Evolutionary conservation across 352 stramenopile genomes (phyloP).

Genomic region (Phytopythium delawarense): DNA sequence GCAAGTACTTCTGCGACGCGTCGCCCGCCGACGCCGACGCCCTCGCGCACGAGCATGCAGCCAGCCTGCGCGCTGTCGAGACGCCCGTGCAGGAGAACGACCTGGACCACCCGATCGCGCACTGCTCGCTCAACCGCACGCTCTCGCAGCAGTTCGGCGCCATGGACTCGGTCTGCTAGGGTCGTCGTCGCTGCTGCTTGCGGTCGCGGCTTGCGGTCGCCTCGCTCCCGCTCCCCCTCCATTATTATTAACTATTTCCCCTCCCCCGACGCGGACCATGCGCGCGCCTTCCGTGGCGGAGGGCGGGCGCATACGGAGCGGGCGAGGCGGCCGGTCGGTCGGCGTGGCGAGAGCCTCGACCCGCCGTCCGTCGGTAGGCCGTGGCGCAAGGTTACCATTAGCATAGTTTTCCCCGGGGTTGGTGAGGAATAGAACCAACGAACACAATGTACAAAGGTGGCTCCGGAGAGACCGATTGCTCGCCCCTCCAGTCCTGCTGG

Average conservation of each 20-base stretch:
- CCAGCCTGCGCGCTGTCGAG: slow-evolving; percentile 11
- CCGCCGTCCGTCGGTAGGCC: neutral
- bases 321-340: neutral
- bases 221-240: neutral
- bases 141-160: slow-evolving; percentile 72
- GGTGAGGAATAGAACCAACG: neutral
- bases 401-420: neutral
- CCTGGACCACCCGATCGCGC: slow-evolving; percentile 54
- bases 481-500: neutral
- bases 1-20: slow-evolving; percentile 69
- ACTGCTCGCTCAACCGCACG: slow-evolving; percentile 74
- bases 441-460: neutral
- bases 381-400: neutral
- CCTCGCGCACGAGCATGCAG: slow-evolving; percentile 10
- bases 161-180: slow-evolving; percentile 75
- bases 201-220: neutral
- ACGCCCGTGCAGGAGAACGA: slow-evolving; percentile 40
- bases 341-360: no score
- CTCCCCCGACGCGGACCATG: neutral
- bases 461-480: neutral
- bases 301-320: neutral
- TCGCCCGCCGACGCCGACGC: slow-evolving; percentile 5
- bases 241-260: slow-evolving; percentile 6
- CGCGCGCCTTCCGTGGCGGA: neutral
- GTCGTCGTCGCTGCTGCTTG: neutral